Conservation (phyloP, 2,329 filamentous ascomycete genomes). For the Berkeleyomyces basicola region DNA sequence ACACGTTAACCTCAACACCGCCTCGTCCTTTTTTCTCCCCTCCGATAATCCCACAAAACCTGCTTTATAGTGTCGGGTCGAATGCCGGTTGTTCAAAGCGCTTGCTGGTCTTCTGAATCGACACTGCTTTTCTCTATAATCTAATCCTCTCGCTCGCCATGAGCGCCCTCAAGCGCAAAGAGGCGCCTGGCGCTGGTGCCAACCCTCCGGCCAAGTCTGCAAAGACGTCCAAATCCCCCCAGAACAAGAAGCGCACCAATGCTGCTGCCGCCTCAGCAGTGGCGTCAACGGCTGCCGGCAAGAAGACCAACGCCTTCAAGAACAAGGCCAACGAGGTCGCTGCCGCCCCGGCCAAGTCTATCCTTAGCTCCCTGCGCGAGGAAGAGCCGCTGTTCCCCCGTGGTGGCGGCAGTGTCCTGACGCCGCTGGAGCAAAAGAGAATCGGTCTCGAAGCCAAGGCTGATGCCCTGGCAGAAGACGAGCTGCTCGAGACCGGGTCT, state of each 20-base stretch:
- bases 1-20: not conserved
- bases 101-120: conserved; percentile 4
- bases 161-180: conserved; percentile 42
- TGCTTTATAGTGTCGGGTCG: conserved; percentile 4
- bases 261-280: conserved; percentile 1
- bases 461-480: conserved; percentile 78
- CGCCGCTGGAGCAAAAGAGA: conserved; percentile 88
- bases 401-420: conserved; percentile 79
- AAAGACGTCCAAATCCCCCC: conserved; percentile 29
- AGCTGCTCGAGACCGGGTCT: conserved; percentile 4
- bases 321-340: conserved; percentile 21
- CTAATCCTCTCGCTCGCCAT: conserved; percentile 21
- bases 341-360: conserved; percentile 20
- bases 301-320: conserved; percentile 22
- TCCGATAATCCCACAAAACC: not conserved
- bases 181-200: conserved; percentile 35
- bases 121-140: conserved; percentile 2
- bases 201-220: conserved; percentile 32
- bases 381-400: conserved; percentile 86
- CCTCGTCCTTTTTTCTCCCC: not conserved
- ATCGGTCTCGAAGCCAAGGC: conserved; percentile 85
- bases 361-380: conserved; percentile 40
- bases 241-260: conserved; percentile 31
- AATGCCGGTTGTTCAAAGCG: not conserved
- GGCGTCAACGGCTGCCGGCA: conserved; percentile 14